Conservation (phyloP, 306 rosid genomes). For the Quercus wislizeni region DNA sequence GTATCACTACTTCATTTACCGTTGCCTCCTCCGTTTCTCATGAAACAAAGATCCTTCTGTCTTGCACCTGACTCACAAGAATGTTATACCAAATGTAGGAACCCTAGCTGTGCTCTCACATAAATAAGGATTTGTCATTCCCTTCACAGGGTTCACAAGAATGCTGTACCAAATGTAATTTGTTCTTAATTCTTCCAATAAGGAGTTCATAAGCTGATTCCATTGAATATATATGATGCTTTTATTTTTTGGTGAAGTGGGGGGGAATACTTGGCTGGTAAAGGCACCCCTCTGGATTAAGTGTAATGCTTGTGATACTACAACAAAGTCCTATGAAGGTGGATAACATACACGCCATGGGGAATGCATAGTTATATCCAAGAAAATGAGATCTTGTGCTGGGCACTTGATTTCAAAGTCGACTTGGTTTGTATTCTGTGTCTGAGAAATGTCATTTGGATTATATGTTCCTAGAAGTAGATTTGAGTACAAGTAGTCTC, state of each 20-base stretch:
- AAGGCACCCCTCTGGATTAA: not conserved
- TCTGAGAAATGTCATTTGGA: too few relatives aligned
- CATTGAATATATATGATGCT: not conserved
- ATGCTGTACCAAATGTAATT: not conserved
- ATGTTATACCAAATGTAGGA: not conserved
- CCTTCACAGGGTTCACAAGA: not conserved
- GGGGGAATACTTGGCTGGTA: not conserved
- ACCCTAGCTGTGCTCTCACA: not conserved
- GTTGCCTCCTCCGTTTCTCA: not conserved
- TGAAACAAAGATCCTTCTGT: not conserved
- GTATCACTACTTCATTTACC: not conserved
- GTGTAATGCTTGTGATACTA: not conserved
- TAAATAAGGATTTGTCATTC: not conserved
- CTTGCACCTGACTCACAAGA: not conserved
- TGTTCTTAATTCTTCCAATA: not conserved
- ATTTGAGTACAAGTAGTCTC: too few relatives aligned
- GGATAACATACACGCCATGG: too few relatives aligned
- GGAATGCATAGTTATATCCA: too few relatives aligned
- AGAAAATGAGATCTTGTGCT: too few relatives aligned
- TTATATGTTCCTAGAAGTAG: too few relatives aligned
- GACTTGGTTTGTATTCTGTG: not conserved
- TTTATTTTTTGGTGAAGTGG: not conserved
- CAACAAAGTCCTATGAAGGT: too few relatives aligned
- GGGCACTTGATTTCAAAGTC: not conserved
- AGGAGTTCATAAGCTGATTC: not conserved